Percentiles rank a stretch among this genome's conserved stretches.
These are phyloP conservation scores for Blepharisma japonicum DNA, from an alignment of 73 alveolate species.

Conservation along the genomic window DNA sequence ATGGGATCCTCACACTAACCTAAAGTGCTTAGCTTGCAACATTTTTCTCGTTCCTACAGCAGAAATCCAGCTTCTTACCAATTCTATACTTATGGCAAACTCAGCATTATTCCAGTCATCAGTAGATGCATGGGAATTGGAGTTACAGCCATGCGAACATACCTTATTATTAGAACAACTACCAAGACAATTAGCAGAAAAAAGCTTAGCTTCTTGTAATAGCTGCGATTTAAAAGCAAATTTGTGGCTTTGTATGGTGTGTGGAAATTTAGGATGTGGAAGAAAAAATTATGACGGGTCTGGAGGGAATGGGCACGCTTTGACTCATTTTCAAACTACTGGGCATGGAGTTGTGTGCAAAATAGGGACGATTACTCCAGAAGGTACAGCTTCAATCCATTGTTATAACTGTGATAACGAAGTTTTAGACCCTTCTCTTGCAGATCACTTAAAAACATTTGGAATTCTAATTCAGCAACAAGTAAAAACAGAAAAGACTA, in stretches of 20 bases:
- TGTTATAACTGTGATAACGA: slow-evolving; percentile 97
- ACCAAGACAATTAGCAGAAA: slow-evolving; percentile 77
- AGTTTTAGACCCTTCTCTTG: slow-evolving; percentile 77
- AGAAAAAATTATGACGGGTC: slow-evolving; percentile 92
- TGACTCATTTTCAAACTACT: slow-evolving; percentile 76
- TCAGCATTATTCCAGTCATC: slow-evolving; percentile 85
- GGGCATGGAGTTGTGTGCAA: slow-evolving; percentile 95
- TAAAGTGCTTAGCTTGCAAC: slow-evolving; percentile 79
- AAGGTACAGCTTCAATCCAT: slow-evolving; percentile 95
- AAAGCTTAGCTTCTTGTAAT: slow-evolving; percentile 85
- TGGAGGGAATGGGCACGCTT: slow-evolving; percentile 98
- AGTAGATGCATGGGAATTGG: slow-evolving; percentile 94
- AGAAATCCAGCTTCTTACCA: slow-evolving; percentile 63
- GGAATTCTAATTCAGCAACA: slow-evolving; percentile 91
- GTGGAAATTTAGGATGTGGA: slow-evolving; percentile 99
- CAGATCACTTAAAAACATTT: slow-evolving; percentile 74
- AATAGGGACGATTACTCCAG: slow-evolving; percentile 99
- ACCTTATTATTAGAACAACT: slow-evolving; percentile 82
- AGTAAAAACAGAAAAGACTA: slow-evolving; percentile 98
- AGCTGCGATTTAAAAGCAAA: slow-evolving; percentile 91
- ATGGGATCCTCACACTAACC: slow-evolving; percentile 64
- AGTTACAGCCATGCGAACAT: slow-evolving; percentile 92
- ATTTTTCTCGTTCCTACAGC: slow-evolving; percentile 49
- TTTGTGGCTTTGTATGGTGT: slow-evolving; percentile 96
- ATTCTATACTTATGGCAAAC: slow-evolving; percentile 74